phyloP scores from a whole-genome alignment of 140 eudicot species.

The Artemisia princeps region DNA sequence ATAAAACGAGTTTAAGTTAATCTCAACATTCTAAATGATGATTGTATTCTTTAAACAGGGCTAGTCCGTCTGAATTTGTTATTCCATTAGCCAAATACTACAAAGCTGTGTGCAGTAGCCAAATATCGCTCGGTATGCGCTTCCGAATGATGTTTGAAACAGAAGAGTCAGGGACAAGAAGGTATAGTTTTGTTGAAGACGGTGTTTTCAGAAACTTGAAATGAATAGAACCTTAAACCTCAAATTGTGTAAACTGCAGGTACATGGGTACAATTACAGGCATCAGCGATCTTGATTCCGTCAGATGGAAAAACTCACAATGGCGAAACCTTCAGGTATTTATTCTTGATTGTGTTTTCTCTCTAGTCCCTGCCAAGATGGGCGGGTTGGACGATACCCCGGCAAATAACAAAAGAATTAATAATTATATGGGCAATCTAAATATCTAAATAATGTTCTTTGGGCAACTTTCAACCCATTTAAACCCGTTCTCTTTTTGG shows the following conservation, averaged over 20 bases:
- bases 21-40: not conserved
- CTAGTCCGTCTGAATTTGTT: conserved; percentile 93
- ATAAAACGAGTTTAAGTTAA: not conserved
- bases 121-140: conserved; percentile 84
- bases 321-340: conserved; percentile 91
- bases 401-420: not conserved
- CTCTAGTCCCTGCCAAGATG: not conserved
- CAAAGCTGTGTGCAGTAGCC: conserved; percentile 62
- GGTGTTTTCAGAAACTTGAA: not conserved
- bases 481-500: not conserved
- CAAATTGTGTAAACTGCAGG: conserved; percentile 36
- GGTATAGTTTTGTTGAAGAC: conserved; percentile 32
- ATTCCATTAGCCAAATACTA: conserved; percentile 82
- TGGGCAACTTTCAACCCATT: not conserved
- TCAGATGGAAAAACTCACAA: conserved; percentile 86
- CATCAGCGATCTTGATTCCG: conserved; percentile 77
- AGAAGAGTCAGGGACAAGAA: conserved; percentile 84
- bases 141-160: conserved; percentile 94
- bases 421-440: too few species aligned
- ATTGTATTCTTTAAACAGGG: conserved; percentile 43
- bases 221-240: not conserved
- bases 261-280: conserved; percentile 94
- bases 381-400: not conserved
- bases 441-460: too few species aligned
- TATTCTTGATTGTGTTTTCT: not conserved